Conservation (phyloP, 176 grass and related monocot genomes). For the Zoysia pacifica region DNA sequence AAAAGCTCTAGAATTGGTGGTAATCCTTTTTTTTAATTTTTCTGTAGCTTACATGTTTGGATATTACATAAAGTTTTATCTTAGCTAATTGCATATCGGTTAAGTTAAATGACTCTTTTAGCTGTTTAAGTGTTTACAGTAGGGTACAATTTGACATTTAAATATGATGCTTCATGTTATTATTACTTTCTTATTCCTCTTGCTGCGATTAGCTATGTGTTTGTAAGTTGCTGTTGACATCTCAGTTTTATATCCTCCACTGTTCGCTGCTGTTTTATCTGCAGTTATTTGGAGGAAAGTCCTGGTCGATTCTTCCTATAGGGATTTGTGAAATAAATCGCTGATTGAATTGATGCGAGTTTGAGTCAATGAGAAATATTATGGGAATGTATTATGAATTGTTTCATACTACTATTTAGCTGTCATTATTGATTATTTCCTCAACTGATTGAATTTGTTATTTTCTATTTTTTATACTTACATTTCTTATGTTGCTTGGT, state of each 20-base stretch:
- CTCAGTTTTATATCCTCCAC: neutral
- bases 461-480: no score
- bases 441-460: no score
- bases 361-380: no score
- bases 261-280: slow-evolving; percentile 2
- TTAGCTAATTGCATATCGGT: slow-evolving; percentile 24
- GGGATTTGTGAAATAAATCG: neutral
- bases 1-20: slow-evolving; percentile 26
- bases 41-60: slow-evolving; percentile 42
- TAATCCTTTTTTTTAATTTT: slow-evolving; percentile 40
- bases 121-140: slow-evolving; percentile 17
- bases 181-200: slow-evolving; percentile 17
- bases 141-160: slow-evolving; percentile 26
- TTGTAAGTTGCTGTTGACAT: slow-evolving; percentile 20
- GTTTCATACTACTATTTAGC: no score
- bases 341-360: neutral
- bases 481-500: no score
- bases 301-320: neutral
- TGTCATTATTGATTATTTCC: no score
- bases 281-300: neutral
- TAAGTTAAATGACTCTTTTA: slow-evolving; percentile 30
- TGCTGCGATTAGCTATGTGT: neutral
- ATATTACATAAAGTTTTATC: slow-evolving; percentile 34
- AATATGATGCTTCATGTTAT: slow-evolving; percentile 28
- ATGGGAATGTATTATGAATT: no score